These are phyloP conservation scores for Paracorniculantispora psalliotae DNA, from an alignment of 2,329 filamentous ascomycete genomes.

Conservation along the genomic window DNA sequence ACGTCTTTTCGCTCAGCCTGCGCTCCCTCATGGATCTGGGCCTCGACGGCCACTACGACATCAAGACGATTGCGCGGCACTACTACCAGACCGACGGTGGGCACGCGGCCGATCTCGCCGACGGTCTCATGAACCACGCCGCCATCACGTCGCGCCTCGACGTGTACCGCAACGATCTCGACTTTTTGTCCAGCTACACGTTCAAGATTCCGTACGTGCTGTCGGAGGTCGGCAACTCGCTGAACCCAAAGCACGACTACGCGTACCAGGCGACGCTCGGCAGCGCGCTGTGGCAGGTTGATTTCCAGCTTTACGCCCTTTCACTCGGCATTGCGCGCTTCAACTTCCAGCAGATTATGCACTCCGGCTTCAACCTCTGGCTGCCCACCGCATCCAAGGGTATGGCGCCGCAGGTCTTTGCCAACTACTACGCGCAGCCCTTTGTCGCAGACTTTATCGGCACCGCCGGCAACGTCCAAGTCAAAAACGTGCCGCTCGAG, in stretches of 20 bases:
- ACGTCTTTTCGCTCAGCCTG: slow-evolving; percentile 9
- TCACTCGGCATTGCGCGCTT: slow-evolving; percentile 30
- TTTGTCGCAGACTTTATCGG: slow-evolving; percentile 33
- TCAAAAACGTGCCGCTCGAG: slow-evolving; percentile 19
- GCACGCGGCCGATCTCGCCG: slow-evolving; percentile 23
- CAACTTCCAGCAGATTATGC: slow-evolving; percentile 36
- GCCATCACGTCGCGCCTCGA: slow-evolving; percentile 25
- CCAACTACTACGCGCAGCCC: slow-evolving; percentile 33
- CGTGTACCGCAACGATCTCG: slow-evolving; percentile 26
- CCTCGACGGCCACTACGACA: slow-evolving; percentile 26
- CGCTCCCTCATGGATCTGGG: slow-evolving; percentile 17
- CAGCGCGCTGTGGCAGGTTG: slow-evolving; percentile 32
- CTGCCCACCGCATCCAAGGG: slow-evolving; percentile 25
- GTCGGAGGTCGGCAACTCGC: slow-evolving; percentile 33
- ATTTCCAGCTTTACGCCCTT: slow-evolving; percentile 33
- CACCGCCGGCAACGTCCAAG: slow-evolving; percentile 24
- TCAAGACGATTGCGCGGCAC: slow-evolving; percentile 33
- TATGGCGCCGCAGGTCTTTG: slow-evolving; percentile 27
- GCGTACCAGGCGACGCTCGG: slow-evolving; percentile 30
- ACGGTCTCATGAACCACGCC: slow-evolving; percentile 29
- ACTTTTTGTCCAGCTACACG: neutral
- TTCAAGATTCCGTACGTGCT: slow-evolving; percentile 27
- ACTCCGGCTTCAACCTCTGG: slow-evolving; percentile 27
- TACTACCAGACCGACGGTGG: slow-evolving; percentile 32
- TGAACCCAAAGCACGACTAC: slow-evolving; percentile 26